phyloP scores from a whole-genome alignment of 2,329 filamentous ascomycete genomes.

The Drechslera avenae region DNA sequence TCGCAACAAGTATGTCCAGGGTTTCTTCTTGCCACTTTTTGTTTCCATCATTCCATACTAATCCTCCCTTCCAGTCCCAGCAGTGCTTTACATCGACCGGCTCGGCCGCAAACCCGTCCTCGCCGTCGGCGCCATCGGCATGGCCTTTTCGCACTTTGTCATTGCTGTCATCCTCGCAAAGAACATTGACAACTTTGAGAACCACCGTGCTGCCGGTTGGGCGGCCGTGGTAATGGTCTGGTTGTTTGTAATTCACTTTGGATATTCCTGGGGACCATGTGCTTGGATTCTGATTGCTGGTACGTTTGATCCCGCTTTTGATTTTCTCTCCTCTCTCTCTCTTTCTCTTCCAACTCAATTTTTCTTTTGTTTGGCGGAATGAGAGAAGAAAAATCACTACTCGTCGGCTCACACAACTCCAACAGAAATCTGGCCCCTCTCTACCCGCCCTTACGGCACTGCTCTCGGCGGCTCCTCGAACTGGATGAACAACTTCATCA shows the following conservation, averaged over 20 bases:
- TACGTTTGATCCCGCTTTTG: neutral
- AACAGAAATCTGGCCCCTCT: slow-evolving; percentile 73
- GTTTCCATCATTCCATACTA: too few relatives aligned
- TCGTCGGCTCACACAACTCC: neutral
- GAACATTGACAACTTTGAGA: slow-evolving; percentile 65
- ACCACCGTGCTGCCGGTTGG: slow-evolving; percentile 66
- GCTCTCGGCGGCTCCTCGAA: slow-evolving; percentile 64
- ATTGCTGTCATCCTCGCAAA: slow-evolving; percentile 72
- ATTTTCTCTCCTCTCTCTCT: too few relatives aligned
- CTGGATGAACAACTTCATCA: slow-evolving; percentile 62
- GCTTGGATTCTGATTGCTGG: slow-evolving; percentile 72
- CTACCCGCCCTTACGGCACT: slow-evolving; percentile 70
- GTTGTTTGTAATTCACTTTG: slow-evolving; percentile 77
- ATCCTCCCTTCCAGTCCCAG: slow-evolving; percentile 52
- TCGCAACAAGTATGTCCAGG: slow-evolving; percentile 50
- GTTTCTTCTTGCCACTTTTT: too few relatives aligned
- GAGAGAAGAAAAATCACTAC: too few relatives aligned
- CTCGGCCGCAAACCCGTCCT: slow-evolving; percentile 68
- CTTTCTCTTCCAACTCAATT: too few relatives aligned
- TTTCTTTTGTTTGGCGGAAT: too few relatives aligned
- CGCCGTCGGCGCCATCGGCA: slow-evolving; percentile 68
- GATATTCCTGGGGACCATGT: slow-evolving; percentile 75
- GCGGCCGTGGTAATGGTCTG: slow-evolving; percentile 71
- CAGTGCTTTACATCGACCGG: slow-evolving; percentile 69
- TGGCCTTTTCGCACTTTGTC: slow-evolving; percentile 72